Evolutionary conservation across 2,329 filamentous ascomycete species (phyloP), one percentile per base, ranked within the genome.

Genomic region (Dothideomycetes sp.): DNA sequence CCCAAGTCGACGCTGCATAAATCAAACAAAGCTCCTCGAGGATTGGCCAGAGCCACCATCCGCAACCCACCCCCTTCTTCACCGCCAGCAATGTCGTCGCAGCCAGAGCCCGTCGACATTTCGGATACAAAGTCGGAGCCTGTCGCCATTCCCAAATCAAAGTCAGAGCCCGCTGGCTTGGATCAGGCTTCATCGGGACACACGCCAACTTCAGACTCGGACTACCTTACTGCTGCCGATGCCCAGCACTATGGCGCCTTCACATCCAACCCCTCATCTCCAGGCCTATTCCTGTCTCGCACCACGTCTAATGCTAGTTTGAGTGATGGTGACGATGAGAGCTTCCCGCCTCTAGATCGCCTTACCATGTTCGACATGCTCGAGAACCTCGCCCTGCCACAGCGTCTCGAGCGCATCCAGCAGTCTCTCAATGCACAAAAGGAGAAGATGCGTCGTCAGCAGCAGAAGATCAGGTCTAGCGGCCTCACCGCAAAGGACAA

Each of bases 331-430:
- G 56, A 89, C 57, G 91, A 84, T 75, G 86, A 94, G 47, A 71
- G 78, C 16, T 83, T 93, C 47, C 85, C 88, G 8, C 88, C 89
- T 1, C 69, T 95, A 17, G 91, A 98, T 60, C 83, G 86, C 37
- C 70, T 98, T 40, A 88, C 84, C 27, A 78, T 96, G 44, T 86
- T 98, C 53, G 91, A 98, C 57, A 73, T 98, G 34, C 75, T 98
- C 50, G 89, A 95, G 64, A 96, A 95, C 59, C 64, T 98, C 48
- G 84, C 88, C 5, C 70, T 98, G 22, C 82, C 87, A 1, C 84
- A 94, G 55, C 84, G 89, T 52, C 73, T 98, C 15, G 91, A 96
- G 63, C 91, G 84, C 66, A 73, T 95, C 49, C 88, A 95, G 56
- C 82, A 76, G 53, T 82, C 84, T 25, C 71, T 96, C 44, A 81